These are phyloP conservation scores for Colletotrichum destructivum DNA, from an alignment of 2,329 filamentous ascomycete species.

Conservation along the genomic window DNA sequence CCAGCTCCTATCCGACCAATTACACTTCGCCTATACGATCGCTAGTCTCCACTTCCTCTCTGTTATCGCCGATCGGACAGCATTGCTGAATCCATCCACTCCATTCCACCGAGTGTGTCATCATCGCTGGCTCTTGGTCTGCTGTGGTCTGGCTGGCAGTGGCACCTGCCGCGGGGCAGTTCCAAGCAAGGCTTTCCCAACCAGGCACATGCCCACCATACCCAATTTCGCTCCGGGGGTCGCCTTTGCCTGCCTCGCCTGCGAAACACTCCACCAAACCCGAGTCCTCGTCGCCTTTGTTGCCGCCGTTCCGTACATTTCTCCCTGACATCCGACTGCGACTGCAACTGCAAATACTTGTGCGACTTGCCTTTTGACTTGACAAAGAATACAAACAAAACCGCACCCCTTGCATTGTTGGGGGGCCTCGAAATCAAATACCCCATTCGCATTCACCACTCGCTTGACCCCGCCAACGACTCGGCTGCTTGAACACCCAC, in stretches of 20 bases:
- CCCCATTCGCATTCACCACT: conserved; percentile 25
- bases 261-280: conserved; percentile 36
- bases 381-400: not conserved
- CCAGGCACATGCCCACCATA: conserved; percentile 35
- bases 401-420: not conserved
- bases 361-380: conserved; percentile 6
- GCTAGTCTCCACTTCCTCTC: conserved; percentile 7
- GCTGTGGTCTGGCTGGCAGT: not conserved
- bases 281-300: conserved; percentile 22
- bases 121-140: not conserved
- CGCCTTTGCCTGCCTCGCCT: conserved; percentile 13
- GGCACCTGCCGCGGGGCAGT: conserved; percentile 38
- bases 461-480: conserved; percentile 37
- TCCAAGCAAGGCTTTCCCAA: conserved; percentile 34
- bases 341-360: conserved; percentile 21
- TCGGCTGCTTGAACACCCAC: not conserved
- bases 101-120: conserved; percentile 19
- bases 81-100: not conserved
- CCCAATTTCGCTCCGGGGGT: conserved; percentile 2
- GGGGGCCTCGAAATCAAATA: not conserved
- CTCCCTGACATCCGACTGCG: conserved; percentile 28
- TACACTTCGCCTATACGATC: not conserved
- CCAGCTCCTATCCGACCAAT: not conserved
- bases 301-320: conserved; percentile 7
- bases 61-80: conserved; percentile 11